These are phyloP conservation scores for Rutstroemia sp. DNA, from an alignment of 2,329 filamentous ascomycete genomes.

Conservation along the genomic window DNA sequence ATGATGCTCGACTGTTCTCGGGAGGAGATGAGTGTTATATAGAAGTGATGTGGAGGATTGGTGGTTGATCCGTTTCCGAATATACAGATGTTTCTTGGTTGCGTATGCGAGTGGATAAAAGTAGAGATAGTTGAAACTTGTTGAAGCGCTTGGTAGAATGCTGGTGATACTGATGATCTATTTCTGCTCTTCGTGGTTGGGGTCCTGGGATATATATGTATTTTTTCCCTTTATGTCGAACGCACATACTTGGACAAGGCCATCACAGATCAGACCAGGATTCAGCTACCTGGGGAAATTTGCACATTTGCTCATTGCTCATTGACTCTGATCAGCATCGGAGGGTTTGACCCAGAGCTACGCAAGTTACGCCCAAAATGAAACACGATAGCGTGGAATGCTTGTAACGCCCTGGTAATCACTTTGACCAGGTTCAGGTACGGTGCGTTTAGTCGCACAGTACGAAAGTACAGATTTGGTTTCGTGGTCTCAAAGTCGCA, in stretches of 20 bases:
- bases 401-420: conserved; percentile 17
- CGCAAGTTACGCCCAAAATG: conserved; percentile 20
- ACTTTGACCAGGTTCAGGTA: conserved; percentile 5
- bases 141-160: conserved; percentile 4
- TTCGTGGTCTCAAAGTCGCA: not conserved
- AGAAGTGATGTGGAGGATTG: not conserved
- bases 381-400: conserved; percentile 29
- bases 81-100: conserved; percentile 2
- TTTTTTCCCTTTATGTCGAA: not conserved
- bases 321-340: conserved; percentile 7
- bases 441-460: not conserved
- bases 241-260: not conserved
- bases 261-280: conserved; percentile 2
- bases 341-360: conserved; percentile 8
- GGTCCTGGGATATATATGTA: conserved; percentile 11
- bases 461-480: not conserved
- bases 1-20: not conserved
- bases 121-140: not conserved
- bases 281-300: conserved; percentile 10
- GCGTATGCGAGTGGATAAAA: not conserved
- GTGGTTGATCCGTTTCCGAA: not conserved
- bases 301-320: conserved; percentile 4
- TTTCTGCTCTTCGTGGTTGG: not conserved
- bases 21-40: conserved; percentile 7
- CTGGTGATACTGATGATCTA: conserved; percentile 5